Evolutionary conservation across 75 land plant genomes (phyloP), one percentile per base, ranked within the genome.

Genomic region (Cunninghamia lanceolata): DNA sequence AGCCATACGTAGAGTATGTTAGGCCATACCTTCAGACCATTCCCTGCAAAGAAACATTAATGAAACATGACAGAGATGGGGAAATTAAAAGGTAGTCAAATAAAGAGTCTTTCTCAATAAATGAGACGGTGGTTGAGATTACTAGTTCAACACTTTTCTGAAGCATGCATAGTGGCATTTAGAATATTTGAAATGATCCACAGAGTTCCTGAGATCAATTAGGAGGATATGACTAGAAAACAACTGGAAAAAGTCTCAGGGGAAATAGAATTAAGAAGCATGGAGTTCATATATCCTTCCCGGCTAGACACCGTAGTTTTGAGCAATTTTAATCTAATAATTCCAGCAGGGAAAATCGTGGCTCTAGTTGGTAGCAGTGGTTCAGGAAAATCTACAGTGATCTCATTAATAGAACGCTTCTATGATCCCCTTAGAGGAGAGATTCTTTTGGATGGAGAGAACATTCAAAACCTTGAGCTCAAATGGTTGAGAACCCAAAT

Each of bases 201-300:
- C 8, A 75, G 95, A 46, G 92, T 95, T 25, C 97, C 97, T n/a
- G 90, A 88, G 70, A 95, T 95, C 40, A 95, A 95, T 80, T 92
- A 93, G 1, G 95, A 90, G 30, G 86, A 88, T 71, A 83, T 77
- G 85, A 87, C 73, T 28, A 94, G 96, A 14, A 46, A 89, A 76
- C 87, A 84, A 15, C 75, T 92, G 74, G 85, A 89, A 59, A 86
- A 84, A 21, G 90, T 95, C 0, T 83, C 85, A 2, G 96, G 96
- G 7, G 79, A 90, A 21, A 78, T 93, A 30, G 93, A 93, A 84
- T 87, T 90, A 86, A 66, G 85, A 36, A 50, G 86, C 36, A 86
- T 93, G 15, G 85, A 75, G 19, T 91, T 93, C 56, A 59, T 86
- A 0, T 93, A 93, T 76, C 94, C 94, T 1, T 91, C 94, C 0